Percentiles rank a stretch among this genome's conserved stretches.
phyloP scores from a whole-genome alignment of 2,329 filamentous ascomycete species.

The Aspergillus sp. region DNA sequence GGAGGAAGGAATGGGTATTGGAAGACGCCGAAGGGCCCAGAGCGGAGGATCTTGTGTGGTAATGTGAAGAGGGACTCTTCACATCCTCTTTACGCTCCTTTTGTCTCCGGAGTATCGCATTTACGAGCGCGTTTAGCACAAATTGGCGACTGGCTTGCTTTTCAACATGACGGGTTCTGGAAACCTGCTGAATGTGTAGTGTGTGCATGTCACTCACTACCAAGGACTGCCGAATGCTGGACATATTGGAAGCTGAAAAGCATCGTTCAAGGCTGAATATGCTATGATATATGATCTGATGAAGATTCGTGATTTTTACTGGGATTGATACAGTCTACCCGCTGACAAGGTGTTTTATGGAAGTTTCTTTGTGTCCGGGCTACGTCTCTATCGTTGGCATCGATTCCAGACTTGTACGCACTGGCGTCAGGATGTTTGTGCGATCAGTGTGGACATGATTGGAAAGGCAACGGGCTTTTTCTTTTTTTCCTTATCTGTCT shows the following conservation, averaged over 20 bases:
- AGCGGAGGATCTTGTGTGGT: constrained; percentile 59
- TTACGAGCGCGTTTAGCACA: not conserved
- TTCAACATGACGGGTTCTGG: constrained; percentile 10
- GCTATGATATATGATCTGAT: constrained; percentile 13
- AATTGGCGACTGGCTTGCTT: not conserved
- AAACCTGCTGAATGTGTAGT: constrained; percentile 5
- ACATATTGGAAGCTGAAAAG: constrained; percentile 10
- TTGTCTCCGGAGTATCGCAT: not conserved
- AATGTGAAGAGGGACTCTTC: constrained; percentile 52
- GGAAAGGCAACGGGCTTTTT: not conserved
- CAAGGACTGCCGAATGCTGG: constrained; percentile 6
- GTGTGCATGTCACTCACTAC: not conserved
- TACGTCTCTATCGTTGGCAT: not conserved
- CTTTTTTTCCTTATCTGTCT: constrained; percentile 4
- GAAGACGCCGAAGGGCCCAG: constrained; percentile 59
- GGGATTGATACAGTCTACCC: not conserved
- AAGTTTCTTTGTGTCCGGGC: constrained; percentile 1
- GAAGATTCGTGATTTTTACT: not conserved
- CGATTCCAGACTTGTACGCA: not conserved
- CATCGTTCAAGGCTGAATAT: constrained; percentile 2
- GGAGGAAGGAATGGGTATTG: constrained; percentile 45
- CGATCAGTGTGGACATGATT: not conserved
- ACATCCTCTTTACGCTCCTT: not conserved
- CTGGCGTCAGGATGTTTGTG: not conserved
- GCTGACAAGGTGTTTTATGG: not conserved